These are phyloP conservation scores for Acacia concinna DNA, from an alignment of 331 rosid species.

Conservation along the genomic window DNA sequence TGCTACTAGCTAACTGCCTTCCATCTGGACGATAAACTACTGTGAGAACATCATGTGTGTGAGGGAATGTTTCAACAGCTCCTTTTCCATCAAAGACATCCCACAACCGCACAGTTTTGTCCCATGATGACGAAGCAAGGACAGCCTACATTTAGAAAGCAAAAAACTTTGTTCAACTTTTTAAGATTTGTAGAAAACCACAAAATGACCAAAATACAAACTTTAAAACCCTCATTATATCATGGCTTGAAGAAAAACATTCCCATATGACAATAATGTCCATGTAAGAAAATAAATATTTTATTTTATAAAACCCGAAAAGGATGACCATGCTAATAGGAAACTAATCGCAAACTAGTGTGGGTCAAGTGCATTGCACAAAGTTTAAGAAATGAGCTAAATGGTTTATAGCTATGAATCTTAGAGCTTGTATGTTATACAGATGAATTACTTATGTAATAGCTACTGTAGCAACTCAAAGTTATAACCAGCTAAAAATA, in stretches of 20 bases:
- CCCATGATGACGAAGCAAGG: conserved; percentile 95
- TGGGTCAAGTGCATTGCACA: background rate
- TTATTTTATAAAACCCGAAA: conserved; percentile 12
- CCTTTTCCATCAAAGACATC: conserved; percentile 92
- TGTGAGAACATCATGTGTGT: conserved; percentile 86
- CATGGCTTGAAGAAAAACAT: conserved; percentile 16
- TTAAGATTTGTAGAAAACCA: conserved; percentile 1
- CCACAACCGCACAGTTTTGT: conserved; percentile 90
- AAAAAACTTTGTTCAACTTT: conserved; percentile 1
- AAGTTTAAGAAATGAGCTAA: background rate
- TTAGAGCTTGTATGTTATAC: background rate
- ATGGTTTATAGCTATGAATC: background rate
- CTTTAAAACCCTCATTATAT: background rate
- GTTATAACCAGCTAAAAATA: background rate
- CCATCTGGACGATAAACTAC: conserved; percentile 95
- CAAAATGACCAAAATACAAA: background rate
- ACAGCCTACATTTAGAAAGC: conserved; percentile 48
- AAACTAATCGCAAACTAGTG: background rate
- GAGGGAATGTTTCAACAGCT: conserved; percentile 84
- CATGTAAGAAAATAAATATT: background rate
- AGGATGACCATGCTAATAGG: conserved; percentile 4
- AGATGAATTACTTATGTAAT: background rate
- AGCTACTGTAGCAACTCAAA: conserved; percentile 15
- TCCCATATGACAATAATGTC: background rate
- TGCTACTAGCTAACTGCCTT: conserved; percentile 92